Base-by-base conservation (phyloP, 1,284 basidiomycete genomes). In the Lignosus rhinocerotis region DNA sequence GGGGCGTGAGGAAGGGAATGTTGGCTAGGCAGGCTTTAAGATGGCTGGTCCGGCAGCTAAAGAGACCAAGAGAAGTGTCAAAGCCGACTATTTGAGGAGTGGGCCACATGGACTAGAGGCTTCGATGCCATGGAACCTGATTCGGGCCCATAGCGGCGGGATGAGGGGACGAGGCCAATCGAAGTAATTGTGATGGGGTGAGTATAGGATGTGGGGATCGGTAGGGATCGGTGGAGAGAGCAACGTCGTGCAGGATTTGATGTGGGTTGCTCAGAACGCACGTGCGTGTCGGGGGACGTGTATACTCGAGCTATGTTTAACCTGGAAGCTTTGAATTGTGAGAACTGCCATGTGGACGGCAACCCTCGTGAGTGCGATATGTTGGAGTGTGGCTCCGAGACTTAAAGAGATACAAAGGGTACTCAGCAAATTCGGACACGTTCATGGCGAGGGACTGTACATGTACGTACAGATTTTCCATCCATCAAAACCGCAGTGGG, bases 21-120 rank as follows among this genome's bases (percentile, higher is more conserved):
- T 49, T 19, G 46, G 51, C 19, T 12, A 56, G 47, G 31, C n/a
- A 51, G 46, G 16, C 21, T 53, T 47, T 51, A 55, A 53, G 39
- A 44, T 45, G 54, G 60, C 63, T 64, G 63, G 55, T 34, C 63
- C 60, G 58, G 63, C 63, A 64, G 63, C 63, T 60, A 49, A 43
- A 45, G 60, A 51, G 30, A 21, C 25, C n/a, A 32, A 52, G 56
- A 53, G 58, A 60, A 62, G 53, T 44, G 14, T 31, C 43, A 17
- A 30, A 54, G 45, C 11, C 43, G 31, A 30, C 63, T 64, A 62
- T 60, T 62, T 64, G 58, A 64, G 60, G 41, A 56, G 42, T 30
- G 30, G 43, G 45, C 48, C 60, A 53, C 51, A 59, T 51, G 55
- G 46, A 47, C 36, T n/a, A 2, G 10, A 7, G 7, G 51, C 58